Conservation (phyloP, 371 early-diverging fungal genomes). For the Apophysomyces ossiformis region DNA sequence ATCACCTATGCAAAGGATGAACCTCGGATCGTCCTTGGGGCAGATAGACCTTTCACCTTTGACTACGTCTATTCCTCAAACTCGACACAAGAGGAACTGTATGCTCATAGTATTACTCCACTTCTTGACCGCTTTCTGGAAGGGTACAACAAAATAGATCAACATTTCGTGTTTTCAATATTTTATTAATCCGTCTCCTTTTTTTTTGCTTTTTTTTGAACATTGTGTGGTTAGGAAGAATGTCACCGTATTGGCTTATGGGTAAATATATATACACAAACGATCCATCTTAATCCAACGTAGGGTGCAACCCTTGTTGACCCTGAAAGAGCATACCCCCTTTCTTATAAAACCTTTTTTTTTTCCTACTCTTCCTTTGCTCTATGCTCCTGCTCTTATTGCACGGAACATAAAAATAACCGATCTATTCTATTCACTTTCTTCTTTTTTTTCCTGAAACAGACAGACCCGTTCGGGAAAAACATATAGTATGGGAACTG, state of each 20-base stretch:
- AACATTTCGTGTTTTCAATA: neutral
- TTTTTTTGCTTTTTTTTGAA: neutral
- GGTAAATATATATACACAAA: constrained; percentile 54
- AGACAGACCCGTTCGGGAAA: constrained; percentile 75
- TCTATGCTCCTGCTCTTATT: neutral
- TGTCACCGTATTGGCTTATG: constrained; percentile 92
- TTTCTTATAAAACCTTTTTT: constrained; percentile 1
- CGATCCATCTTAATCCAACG: neutral
- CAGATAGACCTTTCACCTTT: constrained; percentile 71
- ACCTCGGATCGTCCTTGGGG: constrained; percentile 48
- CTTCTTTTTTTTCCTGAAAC: neutral
- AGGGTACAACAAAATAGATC: constrained; percentile 60
- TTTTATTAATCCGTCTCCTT: constrained; percentile 5
- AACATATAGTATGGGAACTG: constrained; percentile 96
- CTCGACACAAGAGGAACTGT: constrained; percentile 68
- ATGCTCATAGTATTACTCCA: constrained; percentile 64
- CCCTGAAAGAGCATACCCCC: constrained; percentile 1
- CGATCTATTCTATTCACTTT: neutral
- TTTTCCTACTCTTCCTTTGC: constrained; percentile 15
- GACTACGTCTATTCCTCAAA: constrained; percentile 78
- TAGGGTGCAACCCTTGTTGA: constrained; percentile 9
- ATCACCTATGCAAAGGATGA: constrained; percentile 57
- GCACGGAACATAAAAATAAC: neutral
- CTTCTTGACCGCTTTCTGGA: constrained; percentile 78
- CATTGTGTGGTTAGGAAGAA: constrained; percentile 51